Conservation (phyloP, 768 basidiomycete genomes). For the Phlegmacium glaucopus region DNA sequence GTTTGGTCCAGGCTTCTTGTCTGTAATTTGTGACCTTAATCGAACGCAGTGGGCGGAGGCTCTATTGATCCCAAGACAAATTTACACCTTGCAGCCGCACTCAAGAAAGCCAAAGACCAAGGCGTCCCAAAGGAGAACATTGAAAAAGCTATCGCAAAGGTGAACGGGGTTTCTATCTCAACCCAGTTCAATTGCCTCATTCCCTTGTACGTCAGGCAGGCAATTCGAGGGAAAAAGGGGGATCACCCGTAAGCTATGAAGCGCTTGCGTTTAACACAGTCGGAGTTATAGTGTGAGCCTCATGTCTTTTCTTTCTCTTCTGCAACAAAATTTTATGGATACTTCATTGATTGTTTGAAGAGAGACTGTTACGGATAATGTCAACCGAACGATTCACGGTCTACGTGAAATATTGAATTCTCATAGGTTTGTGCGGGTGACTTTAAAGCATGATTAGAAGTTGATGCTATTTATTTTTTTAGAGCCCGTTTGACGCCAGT, state of each 20-base stretch:
- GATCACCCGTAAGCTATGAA: conserved; percentile 54
- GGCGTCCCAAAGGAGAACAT: conserved; percentile 72
- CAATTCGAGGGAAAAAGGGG: conserved; percentile 43
- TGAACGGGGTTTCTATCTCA: conserved; percentile 15
- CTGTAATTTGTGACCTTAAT: conserved; percentile 3
- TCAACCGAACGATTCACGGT: conserved; percentile 56
- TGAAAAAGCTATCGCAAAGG: conserved; percentile 57
- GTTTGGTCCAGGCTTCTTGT: conserved; percentile 11
- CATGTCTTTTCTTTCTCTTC: not conserved
- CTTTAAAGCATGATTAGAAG: conserved; percentile 4
- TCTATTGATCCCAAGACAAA: conserved; percentile 55
- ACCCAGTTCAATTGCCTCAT: not conserved
- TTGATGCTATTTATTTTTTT: not conserved
- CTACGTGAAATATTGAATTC: conserved; percentile 48
- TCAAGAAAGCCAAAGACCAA: conserved; percentile 53
- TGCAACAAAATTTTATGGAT: not conserved
- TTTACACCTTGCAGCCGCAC: conserved; percentile 43
- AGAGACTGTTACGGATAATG: conserved; percentile 51
- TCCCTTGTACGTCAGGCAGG: conserved; percentile 33
- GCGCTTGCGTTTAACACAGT: conserved; percentile 56
- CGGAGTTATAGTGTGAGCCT: conserved; percentile 59
- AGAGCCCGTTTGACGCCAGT: conserved; percentile 64
- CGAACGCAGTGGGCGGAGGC: conserved; percentile 43
- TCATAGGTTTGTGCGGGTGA: conserved; percentile 38
- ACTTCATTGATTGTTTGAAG: conserved; percentile 10